Conservation (phyloP, 331 rosid genomes). For the Rosa hybrid region DNA sequence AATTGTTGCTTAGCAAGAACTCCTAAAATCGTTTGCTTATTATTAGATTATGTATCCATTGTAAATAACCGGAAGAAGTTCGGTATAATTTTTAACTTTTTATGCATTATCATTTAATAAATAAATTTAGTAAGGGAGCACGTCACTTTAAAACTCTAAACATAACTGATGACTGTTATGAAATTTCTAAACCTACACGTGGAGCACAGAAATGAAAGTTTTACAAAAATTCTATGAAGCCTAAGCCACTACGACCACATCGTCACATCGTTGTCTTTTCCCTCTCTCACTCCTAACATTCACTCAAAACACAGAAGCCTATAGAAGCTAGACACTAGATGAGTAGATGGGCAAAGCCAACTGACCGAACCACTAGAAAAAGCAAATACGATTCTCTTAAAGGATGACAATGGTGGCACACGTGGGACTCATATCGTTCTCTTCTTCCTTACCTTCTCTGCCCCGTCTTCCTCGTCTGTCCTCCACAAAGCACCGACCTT, state of each 20-base stretch:
- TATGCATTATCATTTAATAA: no score
- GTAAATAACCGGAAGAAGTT: no score
- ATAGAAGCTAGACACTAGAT: background rate
- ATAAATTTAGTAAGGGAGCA: background rate
- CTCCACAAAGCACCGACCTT: constrained; percentile 48
- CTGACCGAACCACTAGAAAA: constrained; percentile 9
- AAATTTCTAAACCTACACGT: background rate
- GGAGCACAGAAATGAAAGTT: background rate
- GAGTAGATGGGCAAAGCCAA: background rate
- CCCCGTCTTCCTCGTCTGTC: constrained; percentile 40
- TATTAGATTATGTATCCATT: no score
- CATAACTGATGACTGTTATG: background rate
- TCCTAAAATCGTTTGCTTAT: no score
- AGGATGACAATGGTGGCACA: constrained; percentile 43
- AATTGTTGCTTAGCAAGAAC: no score
- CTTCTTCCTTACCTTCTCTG: constrained; percentile 47
- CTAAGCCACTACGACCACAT: background rate
- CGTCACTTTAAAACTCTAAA: no score
- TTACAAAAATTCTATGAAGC: background rate
- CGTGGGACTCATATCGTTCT: constrained; percentile 45
- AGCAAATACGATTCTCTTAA: background rate
- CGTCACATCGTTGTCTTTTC: constrained; percentile 6
- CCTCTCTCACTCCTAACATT: background rate
- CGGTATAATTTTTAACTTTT: no score
- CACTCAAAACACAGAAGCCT: constrained; percentile 12